Base-by-base conservation (phyloP, 1,284 basidiomycete species). In the Pseudomicrostroma phylloplanum region DNA sequence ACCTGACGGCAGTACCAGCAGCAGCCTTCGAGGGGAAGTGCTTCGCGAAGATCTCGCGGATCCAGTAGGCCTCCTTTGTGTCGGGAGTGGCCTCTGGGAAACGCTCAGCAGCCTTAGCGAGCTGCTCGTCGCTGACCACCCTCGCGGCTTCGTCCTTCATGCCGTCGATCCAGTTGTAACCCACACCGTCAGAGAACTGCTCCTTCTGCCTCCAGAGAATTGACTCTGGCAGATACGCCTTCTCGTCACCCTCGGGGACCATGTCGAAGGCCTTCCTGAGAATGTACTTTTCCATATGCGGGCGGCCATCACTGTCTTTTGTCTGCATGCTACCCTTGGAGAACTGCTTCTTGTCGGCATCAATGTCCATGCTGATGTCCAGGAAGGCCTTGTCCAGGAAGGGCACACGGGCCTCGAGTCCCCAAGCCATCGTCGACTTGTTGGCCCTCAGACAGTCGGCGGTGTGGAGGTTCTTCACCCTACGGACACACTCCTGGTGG, bases 351-450 rank as follows among this genome's bases (percentile, higher is more conserved):
- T 90, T 85, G 71, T 87, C 85, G 0, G 96, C 85, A 76, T 94
- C 88, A 68, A 93, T 82, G 82, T 89, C 89, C 91, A 99, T 92
- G 4, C 91, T 85, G 39, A 90, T 89, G 62, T 97, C 92, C 60
- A 99, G 84, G 86, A 99, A 98, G 40, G 86, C 82, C 83, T 93
- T 96, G 84, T 99, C 96, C 60, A 99, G 86, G 87, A 99, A 99
- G 15, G 96, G 96, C 1, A 99, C 96, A 62, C 96, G 91, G 4
- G 94, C 93, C 81, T 99, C 96, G 59, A 99, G 86, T 68, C 96
- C 96, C 94, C 96, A 99, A 0, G 96, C 96, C 96, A 99, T 98
- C 8, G 96, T 98, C 55, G 91, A 93, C 90, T 98, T 98, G 87
- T 99, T 99, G 66, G 96, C 96, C 65, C 96, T 88, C 66, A 99